These are phyloP conservation scores for Endocarpon pusillum DNA, from an alignment of 495 filamentous ascomycete species.

Conservation along the genomic window DNA sequence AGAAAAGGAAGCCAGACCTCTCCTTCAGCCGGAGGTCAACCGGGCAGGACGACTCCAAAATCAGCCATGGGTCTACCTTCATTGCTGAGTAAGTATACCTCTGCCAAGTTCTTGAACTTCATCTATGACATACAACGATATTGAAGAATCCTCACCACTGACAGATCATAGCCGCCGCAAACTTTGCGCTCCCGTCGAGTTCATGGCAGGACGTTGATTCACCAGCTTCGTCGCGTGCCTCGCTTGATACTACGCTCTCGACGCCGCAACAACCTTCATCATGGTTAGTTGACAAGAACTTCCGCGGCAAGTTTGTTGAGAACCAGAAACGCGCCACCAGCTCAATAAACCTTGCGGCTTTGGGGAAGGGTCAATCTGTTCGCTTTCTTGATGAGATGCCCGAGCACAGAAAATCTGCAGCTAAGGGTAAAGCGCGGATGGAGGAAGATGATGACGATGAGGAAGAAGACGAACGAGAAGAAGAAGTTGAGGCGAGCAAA, in stretches of 20 bases:
- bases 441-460: neutral
- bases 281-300: slow-evolving; percentile 8
- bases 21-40: too few relatives aligned
- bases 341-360: neutral
- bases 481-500: neutral
- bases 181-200: neutral
- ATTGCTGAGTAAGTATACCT: too few relatives aligned
- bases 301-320: slow-evolving; percentile 7
- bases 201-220: neutral
- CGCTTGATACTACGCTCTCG: neutral
- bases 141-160: too few relatives aligned
- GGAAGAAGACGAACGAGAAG: neutral
- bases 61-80: too few relatives aligned
- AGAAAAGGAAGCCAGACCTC: too few relatives aligned
- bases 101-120: too few relatives aligned
- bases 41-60: too few relatives aligned
- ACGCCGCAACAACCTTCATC: neutral
- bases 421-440: too few relatives aligned
- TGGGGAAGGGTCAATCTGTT: neutral
- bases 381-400: neutral
- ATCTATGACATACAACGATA: too few relatives aligned
- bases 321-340: slow-evolving; percentile 1
- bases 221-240: neutral
- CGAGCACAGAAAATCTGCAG: too few relatives aligned
- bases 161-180: neutral